These are phyloP conservation scores for Coniferiporia weirii DNA, from an alignment of 1,284 basidiomycete genomes.

Conservation along the genomic window DNA sequence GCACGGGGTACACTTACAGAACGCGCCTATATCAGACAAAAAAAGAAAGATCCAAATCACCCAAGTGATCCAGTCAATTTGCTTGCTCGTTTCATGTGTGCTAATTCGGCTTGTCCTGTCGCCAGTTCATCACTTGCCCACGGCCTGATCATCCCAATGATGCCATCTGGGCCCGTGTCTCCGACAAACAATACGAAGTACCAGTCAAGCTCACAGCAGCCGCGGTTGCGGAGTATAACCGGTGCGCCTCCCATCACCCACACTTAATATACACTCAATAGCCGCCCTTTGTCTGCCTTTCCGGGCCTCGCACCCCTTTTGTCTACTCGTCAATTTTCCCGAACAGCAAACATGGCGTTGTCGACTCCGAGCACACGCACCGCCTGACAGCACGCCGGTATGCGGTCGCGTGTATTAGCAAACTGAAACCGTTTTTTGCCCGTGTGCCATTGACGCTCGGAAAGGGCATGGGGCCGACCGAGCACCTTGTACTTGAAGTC, in stretches of 20 bases:
- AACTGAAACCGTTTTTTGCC: slow-evolving; percentile 13
- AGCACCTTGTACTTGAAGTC: slow-evolving; percentile 14
- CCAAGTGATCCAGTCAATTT: slow-evolving; percentile 1
- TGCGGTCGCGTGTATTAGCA: not conserved
- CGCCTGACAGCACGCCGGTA: slow-evolving; percentile 13
- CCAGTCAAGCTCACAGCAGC: slow-evolving; percentile 8
- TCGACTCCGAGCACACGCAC: not conserved
- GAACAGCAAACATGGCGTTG: not conserved
- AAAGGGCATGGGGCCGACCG: slow-evolving; percentile 1
- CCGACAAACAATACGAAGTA: slow-evolving; percentile 15
- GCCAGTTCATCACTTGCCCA: slow-evolving; percentile 16
- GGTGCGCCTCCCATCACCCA: not conserved
- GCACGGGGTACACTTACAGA: slow-evolving; percentile 6
- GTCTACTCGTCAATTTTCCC: not conserved
- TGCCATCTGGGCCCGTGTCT: slow-evolving; percentile 16
- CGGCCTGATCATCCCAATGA: slow-evolving; percentile 10
- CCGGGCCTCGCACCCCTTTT: not conserved
- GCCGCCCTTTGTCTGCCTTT: not conserved
- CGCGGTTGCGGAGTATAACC: slow-evolving; percentile 12
- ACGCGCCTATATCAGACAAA: not conserved
- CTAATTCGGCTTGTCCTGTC: not conserved
- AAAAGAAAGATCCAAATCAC: slow-evolving; percentile 12
- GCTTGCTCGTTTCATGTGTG: not conserved
- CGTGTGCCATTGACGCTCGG: slow-evolving; percentile 8
- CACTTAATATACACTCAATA: not conserved